Evolutionary conservation across 306 rosid genomes (phyloP), one percentile per base, ranked within the genome.

Genomic region (Prunus davidiana): DNA sequence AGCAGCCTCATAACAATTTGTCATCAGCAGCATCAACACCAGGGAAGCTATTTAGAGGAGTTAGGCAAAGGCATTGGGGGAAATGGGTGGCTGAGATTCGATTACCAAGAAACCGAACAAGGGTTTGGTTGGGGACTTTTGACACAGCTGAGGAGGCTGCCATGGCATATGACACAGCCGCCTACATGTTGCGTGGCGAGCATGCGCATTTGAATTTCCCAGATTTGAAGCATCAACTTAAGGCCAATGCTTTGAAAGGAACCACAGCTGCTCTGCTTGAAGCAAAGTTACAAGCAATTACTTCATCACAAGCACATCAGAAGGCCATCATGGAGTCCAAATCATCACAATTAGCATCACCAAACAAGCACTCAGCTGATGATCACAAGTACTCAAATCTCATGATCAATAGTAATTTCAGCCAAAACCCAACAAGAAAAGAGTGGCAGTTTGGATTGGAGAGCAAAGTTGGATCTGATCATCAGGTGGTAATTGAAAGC

Each of bases 11-110:
- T 18, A 62, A 14, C 43, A 34, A 13, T 15, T 27, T 43, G 2
- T 46, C 76, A 34, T 54, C 82, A 19, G 4, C 84, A 8, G n/a
- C 38, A 10, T 74, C 82, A 19, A 38, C 83, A 41, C 74, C 55
- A 2, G 87, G 85, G 3, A 94, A 87, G 86, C 79, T 89, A 52
- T 94, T 79, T 14, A 89, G 96, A 78, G 98, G 98, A 12, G 98
- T 94, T 83, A 89, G 98, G 83, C 97, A 90, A 32, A 88, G 98
- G 81, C 98, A 94, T 34, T 94, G 98, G 98, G 98, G 98, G 0
- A 94, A 94, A 84, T 94, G 98, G 98, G 98, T 94, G 15, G 98
- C 97, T 12, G 98, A 93, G 86, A 93, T 93, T 24, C 85, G 98
- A 68, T 84, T 93, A 73, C 98, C 98, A 32, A 87, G 94, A 71